Evolutionary conservation across 441 rosid species (phyloP), one percentile per base, ranked within the genome.

Genomic region (Erodium moschatum): DNA sequence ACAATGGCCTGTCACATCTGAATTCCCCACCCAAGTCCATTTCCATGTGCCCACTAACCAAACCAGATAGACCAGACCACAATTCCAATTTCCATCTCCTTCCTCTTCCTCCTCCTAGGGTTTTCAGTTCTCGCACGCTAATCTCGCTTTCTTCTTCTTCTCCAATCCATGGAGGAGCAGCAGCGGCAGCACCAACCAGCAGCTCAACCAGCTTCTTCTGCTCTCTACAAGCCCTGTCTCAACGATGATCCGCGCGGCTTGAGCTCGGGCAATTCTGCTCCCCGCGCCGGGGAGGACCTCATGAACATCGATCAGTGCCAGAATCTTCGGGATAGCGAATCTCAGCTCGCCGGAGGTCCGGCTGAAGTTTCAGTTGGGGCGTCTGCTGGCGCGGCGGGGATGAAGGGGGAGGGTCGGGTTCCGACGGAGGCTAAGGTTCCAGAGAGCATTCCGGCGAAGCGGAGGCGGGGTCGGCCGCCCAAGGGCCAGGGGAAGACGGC

Each of bases 401-500:
- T 38, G 42, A 38, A 6, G 42, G 42, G 42, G 6, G 42, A 5
- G 6, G 42, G 8, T 38, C 42, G 8, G 42, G 9, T 6, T 38
- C 5, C 42, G 42, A 0, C 42, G 9, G 42, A 38, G 10, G 8
- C 42, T 38, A 38, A 38, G 42, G 42, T 38, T 38, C 42, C 8
- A 10, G 42, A 38, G 42, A 38, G 42, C 65, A 50, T 60, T 33
- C 65, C 75, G 16, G 81, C 68, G 48, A 92, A 89, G 81, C 80
- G 91, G 77, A 84, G 81, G 81, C 85, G 96, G 1, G 98, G 97
- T 11, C 86, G 99, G 66, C 98, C 97, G 42, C 92, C 96, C 4
- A 84, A 77, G 70, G 68, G 67, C 70, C 85, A 65, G 52, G 77
- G 73, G 75, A 77, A 78, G 56, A 42, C 66, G 58, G 56, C 60